A percentile compares a stretch with the other conserved stretches of the same genome.
These are phyloP conservation scores for Penicillium sp. DNA, from an alignment of 2,329 filamentous ascomycete genomes.

Conservation along the genomic window DNA sequence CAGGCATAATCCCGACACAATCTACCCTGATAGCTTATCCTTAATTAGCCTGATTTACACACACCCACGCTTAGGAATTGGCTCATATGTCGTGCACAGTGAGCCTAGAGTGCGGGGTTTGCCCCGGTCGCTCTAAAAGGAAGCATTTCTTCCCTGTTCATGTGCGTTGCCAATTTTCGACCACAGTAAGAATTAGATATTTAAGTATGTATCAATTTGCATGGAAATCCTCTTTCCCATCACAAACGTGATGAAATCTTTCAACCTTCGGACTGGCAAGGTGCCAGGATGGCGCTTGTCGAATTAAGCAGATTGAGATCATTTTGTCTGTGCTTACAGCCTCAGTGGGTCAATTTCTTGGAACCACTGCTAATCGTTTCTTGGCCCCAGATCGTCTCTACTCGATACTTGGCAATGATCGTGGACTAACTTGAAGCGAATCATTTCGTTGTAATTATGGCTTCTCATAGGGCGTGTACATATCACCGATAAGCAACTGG, in stretches of 20 bases:
- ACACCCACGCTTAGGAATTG: not conserved
- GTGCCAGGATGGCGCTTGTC: constrained; percentile 6
- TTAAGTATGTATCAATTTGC: not conserved
- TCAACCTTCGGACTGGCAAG: constrained; percentile 11
- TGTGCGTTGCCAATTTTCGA: not conserved
- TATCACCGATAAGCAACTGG: not conserved
- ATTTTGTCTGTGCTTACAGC: not conserved
- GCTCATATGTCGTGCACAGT: not conserved
- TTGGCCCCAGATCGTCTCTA: not conserved
- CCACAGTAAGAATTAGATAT: not conserved
- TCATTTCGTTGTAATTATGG: not conserved
- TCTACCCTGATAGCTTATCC: not conserved
- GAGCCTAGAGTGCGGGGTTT: not conserved
- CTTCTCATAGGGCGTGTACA: not conserved
- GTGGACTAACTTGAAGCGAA: not conserved
- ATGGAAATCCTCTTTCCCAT: not conserved
- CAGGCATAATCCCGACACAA: not conserved
- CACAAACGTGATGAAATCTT: constrained; percentile 15
- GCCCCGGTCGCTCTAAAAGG: not conserved
- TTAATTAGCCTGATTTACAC: not conserved
- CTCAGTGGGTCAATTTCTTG: not conserved
- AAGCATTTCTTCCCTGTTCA: not conserved
- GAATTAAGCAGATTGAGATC: constrained; percentile 23
- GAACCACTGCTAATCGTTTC: not conserved
- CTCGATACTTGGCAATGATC: not conserved